These are phyloP conservation scores for Pichia paraexigua DNA, from an alignment of 805 yeast genomes.

Conservation along the genomic window DNA sequence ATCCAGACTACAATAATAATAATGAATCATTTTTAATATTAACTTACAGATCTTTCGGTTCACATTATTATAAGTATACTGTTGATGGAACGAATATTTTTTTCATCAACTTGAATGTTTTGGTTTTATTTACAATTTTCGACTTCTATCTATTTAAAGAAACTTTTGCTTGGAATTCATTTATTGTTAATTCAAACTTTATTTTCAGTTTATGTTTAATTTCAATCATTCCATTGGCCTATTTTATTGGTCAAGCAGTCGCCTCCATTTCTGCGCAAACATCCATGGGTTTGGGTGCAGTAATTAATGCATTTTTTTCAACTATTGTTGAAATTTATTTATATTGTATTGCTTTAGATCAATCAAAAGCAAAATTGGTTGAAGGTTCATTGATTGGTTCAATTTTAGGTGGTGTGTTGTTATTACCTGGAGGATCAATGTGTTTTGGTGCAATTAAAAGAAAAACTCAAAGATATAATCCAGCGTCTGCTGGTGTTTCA, in stretches of 20 bases:
- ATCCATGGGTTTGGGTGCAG: constrained; percentile 98
- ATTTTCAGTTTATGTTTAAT: constrained; percentile 70
- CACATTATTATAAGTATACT: constrained; percentile 91
- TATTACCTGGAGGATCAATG: constrained; percentile 93
- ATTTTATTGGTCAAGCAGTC: constrained; percentile 98
- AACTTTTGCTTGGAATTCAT: constrained; percentile 27
- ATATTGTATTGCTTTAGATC: constrained; percentile 84
- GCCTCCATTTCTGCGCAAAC: constrained; percentile 98
- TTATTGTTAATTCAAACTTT: constrained; percentile 53
- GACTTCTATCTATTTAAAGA: constrained; percentile 64
- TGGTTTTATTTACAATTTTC: constrained; percentile 74
- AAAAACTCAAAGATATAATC: constrained; percentile 92
- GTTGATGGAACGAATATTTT: constrained; percentile 94
- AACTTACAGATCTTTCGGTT: constrained; percentile 87
- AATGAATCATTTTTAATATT: constrained; percentile 66
- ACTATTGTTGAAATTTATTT: constrained; percentile 89
- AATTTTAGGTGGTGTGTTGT: constrained; percentile 81
- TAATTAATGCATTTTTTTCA: constrained; percentile 94
- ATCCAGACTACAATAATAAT: constrained; percentile 24
- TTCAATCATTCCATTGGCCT: constrained; percentile 89
- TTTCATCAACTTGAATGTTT: constrained; percentile 71
- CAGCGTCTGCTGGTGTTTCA: constrained; percentile 93
- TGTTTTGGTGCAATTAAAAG: constrained; percentile 92
- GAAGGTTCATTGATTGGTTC: constrained; percentile 97
- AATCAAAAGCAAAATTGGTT: constrained; percentile 79